Evolutionary conservation across 2,329 filamentous ascomycete genomes (phyloP).

Genomic region (Hypoxylon sp.): DNA sequence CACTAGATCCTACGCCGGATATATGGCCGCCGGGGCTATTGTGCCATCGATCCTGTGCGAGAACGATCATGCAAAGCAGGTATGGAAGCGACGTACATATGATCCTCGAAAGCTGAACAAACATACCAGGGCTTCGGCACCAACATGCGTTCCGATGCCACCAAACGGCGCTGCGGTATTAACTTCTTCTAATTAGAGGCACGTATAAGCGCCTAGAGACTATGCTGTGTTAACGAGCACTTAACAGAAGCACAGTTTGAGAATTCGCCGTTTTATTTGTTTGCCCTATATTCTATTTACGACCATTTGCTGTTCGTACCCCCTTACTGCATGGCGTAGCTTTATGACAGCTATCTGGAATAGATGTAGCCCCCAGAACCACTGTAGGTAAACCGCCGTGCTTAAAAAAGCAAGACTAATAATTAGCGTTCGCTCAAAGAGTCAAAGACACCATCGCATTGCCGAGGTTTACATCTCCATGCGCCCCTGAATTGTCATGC

Average conservation of each 20-base stretch:
- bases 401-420: not conserved
- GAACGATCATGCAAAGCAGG: constrained; percentile 9
- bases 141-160: constrained; percentile 6
- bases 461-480: not conserved
- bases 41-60: constrained; percentile 18
- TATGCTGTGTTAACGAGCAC: not conserved
- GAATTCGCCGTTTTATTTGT: constrained; percentile 7
- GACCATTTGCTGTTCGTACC: not conserved
- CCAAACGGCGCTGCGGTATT: not conserved
- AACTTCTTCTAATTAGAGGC: constrained; percentile 2
- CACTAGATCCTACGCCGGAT: constrained; percentile 24
- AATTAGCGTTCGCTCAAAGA: not conserved
- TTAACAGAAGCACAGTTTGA: not conserved
- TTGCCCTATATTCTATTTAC: constrained; percentile 24
- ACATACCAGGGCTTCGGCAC: not conserved
- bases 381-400: constrained; percentile 1
- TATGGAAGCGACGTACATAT: constrained; percentile 1
- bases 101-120: not conserved
- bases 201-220: constrained; percentile 1
- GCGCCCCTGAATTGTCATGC: not conserved
- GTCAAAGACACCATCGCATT: not conserved
- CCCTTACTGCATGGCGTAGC: constrained; percentile 6
- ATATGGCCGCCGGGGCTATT: constrained; percentile 2
- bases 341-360: not conserved
- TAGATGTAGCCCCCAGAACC: not conserved